phyloP scores from a whole-genome alignment of 1,284 basidiomycete genomes.

The Ceratobasidium sp. region DNA sequence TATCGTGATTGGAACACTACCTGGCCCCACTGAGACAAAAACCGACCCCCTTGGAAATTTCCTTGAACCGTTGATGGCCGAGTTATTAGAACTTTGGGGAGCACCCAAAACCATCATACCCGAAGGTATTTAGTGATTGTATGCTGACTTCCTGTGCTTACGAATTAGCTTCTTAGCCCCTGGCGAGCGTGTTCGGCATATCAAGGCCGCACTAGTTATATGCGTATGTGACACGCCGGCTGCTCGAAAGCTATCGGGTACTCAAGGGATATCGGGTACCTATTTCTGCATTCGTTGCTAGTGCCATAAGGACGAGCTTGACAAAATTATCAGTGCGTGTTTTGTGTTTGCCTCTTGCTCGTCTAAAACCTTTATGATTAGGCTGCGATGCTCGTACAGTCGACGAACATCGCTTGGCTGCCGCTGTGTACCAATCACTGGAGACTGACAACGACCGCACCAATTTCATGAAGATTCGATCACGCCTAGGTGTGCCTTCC shows the following conservation, averaged over 20 bases:
- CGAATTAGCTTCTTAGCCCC: neutral
- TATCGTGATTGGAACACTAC: slow-evolving; percentile 29
- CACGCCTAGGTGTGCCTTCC: neutral
- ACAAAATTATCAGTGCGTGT: slow-evolving; percentile 9
- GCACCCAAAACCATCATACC: neutral
- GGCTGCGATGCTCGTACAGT: slow-evolving; percentile 5
- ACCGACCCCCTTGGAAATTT: slow-evolving; percentile 26
- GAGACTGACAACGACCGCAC: slow-evolving; percentile 2
- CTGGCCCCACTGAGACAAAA: slow-evolving; percentile 31
- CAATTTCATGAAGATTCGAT: slow-evolving; percentile 20
- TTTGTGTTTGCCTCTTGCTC: no score
- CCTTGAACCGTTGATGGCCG: slow-evolving; percentile 16
- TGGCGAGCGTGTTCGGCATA: slow-evolving; percentile 7
- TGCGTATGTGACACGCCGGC: slow-evolving; percentile 37
- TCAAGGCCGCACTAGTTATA: slow-evolving; percentile 26
- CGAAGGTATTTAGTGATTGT: neutral
- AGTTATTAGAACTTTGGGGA: slow-evolving; percentile 26
- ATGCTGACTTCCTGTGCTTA: no score
- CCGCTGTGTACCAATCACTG: slow-evolving; percentile 23
- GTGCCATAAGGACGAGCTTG: slow-evolving; percentile 32
- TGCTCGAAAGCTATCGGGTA: slow-evolving; percentile 29
- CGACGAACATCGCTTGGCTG: slow-evolving; percentile 14
- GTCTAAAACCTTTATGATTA: no score
- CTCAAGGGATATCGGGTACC: slow-evolving; percentile 8
- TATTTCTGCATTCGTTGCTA: slow-evolving; percentile 34